A percentile compares a stretch with the other conserved stretches of the same genome.
These are phyloP conservation scores for Debaryomyces subglobosus DNA, from an alignment of 1,139 yeast species.

Conservation along the genomic window DNA sequence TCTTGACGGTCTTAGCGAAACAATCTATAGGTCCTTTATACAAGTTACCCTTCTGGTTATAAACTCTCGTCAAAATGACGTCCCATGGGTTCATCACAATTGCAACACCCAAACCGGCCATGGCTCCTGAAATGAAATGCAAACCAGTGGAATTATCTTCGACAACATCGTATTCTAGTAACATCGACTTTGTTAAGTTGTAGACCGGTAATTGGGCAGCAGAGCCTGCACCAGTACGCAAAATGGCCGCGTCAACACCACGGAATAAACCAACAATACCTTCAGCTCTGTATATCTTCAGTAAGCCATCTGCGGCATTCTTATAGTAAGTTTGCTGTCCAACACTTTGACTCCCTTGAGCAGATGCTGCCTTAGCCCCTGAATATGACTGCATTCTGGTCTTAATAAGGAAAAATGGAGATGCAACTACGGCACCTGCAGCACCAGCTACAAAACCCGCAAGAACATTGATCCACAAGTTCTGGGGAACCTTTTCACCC, in stretches of 20 bases:
- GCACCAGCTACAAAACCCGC: slow-evolving; percentile 87
- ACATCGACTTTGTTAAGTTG: slow-evolving; percentile 68
- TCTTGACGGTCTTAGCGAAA: slow-evolving; percentile 71
- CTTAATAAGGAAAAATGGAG: slow-evolving; percentile 89
- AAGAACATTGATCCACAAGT: slow-evolving; percentile 65
- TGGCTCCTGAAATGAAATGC: slow-evolving; percentile 75
- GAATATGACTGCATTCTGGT: slow-evolving; percentile 96
- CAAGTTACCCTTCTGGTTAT: slow-evolving; percentile 88
- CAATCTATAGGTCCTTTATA: slow-evolving; percentile 91
- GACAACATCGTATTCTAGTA: slow-evolving; percentile 50
- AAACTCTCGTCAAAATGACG: slow-evolving; percentile 89
- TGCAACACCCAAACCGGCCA: slow-evolving; percentile 90
- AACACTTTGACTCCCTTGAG: slow-evolving; percentile 47
- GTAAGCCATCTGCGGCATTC: slow-evolving; percentile 68
- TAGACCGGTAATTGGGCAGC: slow-evolving; percentile 95
- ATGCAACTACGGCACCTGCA: slow-evolving; percentile 86
- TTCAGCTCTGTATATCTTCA: slow-evolving; percentile 61
- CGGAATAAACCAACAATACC: slow-evolving; percentile 81
- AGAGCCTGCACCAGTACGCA: slow-evolving; percentile 95
- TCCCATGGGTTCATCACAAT: slow-evolving; percentile 98
- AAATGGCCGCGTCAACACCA: slow-evolving; percentile 92
- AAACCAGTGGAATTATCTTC: slow-evolving; percentile 66
- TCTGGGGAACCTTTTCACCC: slow-evolving; percentile 55
- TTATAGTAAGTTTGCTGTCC: slow-evolving; percentile 93
- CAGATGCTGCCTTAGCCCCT: slow-evolving; percentile 29